Conservation (phyloP, 768 basidiomycete genomes). For the Rhodosporidiobolus sp. region DNA sequence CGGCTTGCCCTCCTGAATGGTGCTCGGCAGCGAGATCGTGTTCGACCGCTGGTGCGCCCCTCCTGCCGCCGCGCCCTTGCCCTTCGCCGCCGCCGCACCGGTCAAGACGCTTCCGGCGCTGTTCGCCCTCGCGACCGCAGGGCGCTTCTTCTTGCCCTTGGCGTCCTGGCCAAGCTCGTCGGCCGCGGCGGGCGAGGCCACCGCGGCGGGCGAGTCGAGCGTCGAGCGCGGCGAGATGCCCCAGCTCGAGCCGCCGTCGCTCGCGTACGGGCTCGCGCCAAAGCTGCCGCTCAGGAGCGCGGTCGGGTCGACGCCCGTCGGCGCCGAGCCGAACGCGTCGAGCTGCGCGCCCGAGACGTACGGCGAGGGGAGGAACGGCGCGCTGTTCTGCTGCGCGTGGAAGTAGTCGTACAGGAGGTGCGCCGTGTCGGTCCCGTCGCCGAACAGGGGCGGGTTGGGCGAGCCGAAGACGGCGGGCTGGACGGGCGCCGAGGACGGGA, state of each 20-base stretch:
- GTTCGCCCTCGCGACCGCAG: not conserved
- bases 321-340: conserved; percentile 19
- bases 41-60: conserved; percentile 30
- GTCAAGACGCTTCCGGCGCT: not conserved
- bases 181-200: not conserved
- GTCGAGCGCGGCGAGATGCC: conserved; percentile 6
- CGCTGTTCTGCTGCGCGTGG: conserved; percentile 10
- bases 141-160: not conserved
- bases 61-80: conserved; percentile 9
- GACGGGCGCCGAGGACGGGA: conserved; percentile 20
- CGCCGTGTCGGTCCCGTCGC: conserved; percentile 13
- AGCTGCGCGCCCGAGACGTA: conserved; percentile 12
- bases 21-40: conserved; percentile 28
- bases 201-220: conserved; percentile 13
- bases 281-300: conserved; percentile 11
- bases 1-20: conserved; percentile 32
- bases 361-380: conserved; percentile 15
- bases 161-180: not conserved
- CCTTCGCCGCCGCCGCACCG: conserved; percentile 3
- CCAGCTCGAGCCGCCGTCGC: conserved; percentile 21
- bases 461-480: conserved; percentile 25
- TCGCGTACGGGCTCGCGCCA: conserved; percentile 10
- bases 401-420: conserved; percentile 40
- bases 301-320: conserved; percentile 35
- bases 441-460: conserved; percentile 20